phyloP scores from a whole-genome alignment of 768 basidiomycete genomes.

The Daedalea quercina region DNA sequence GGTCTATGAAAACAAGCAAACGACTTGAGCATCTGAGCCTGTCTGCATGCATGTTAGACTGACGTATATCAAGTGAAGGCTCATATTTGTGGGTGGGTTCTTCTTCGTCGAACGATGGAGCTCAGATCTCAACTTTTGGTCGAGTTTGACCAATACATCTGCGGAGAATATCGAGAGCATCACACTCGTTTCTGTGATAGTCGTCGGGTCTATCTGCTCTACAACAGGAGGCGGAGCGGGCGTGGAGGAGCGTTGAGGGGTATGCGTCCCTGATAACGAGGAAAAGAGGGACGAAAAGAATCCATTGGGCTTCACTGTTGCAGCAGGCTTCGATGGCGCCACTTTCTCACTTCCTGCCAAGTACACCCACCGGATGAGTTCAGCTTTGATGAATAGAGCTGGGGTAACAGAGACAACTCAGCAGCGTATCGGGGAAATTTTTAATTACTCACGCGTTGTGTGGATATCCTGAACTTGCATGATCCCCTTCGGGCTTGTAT shows the following conservation, averaged over 20 bases:
- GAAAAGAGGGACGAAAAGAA: conserved; percentile 37
- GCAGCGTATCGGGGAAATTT: neutral
- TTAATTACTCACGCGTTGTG: conserved; percentile 44
- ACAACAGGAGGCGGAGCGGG: conserved; percentile 32
- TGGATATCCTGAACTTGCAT: conserved; percentile 69
- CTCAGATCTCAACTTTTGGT: conserved; percentile 63
- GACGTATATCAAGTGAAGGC: conserved; percentile 82
- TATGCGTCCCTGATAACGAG: conserved; percentile 21
- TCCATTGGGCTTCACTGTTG: conserved; percentile 19
- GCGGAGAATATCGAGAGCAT: conserved; percentile 61
- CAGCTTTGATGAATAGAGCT: conserved; percentile 76
- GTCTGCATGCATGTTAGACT: conserved; percentile 20
- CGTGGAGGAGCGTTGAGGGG: conserved; percentile 25
- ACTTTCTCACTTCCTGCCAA: conserved; percentile 57
- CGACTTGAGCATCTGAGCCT: too few relatives aligned
- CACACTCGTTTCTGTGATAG: conserved; percentile 46
- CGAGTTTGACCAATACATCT: conserved; percentile 55
- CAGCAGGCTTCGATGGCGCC: conserved; percentile 18
- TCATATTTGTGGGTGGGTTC: conserved; percentile 71
- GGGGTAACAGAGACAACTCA: too few relatives aligned
- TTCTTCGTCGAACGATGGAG: conserved; percentile 93
- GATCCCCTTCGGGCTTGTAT: conserved; percentile 45
- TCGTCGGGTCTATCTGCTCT: conserved; percentile 12
- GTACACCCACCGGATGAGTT: conserved; percentile 78
- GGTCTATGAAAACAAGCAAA: conserved; percentile 40